Evolutionary conservation across 345 rosid genomes (phyloP), one percentile per base, ranked within the genome.

Genomic region (Durio zibethinus): DNA sequence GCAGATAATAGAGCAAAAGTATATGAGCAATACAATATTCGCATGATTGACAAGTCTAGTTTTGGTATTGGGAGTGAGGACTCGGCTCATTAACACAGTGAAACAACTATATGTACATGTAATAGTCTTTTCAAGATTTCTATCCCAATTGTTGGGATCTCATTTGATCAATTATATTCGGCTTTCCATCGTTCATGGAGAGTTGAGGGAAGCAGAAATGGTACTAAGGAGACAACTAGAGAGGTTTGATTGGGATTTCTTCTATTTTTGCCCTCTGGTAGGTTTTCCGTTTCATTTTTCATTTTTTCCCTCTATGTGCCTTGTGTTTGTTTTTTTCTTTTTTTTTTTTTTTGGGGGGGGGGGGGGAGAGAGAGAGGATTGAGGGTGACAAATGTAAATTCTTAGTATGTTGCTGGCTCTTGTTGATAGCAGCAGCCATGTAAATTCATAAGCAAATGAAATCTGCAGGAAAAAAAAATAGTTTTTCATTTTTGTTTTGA

Each of bases 1-100:
- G 90, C 97, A 56, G 94, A 89, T 83, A 96, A 96, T 75, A 87
- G 94, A 73, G 90, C 89, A 77, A 86, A 97, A 80, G 97, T 96
- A 21, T 90, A 93, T 20, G 93, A 93, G 75, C 92, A 83, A 48
- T 92, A 96, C 92, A 90, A 91, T 57, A 95, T 96, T 16, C 97
- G 90, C 42, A 81, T 78, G 87, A 78, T 88, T 27, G 97, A 91
- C 83, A 91, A 89, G 85, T 92, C 97, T 43, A 93, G 91, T 80
- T 86, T 87, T 31, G 94, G 97, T 80, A 87, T 88, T n/a, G 94
- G 85, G 65, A 90, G 94, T 78, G 97, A 91, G 77, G 97, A 90
- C 83, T 77, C 89, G 86, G 81, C 83, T 84, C 90, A 82, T 68
- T 88, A 86, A 86, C 82, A 79, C 18, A 7, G 9, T 62, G 16